phyloP scores from a whole-genome alignment of 2,329 filamentous ascomycete species.

The Fusarium sp. region DNA sequence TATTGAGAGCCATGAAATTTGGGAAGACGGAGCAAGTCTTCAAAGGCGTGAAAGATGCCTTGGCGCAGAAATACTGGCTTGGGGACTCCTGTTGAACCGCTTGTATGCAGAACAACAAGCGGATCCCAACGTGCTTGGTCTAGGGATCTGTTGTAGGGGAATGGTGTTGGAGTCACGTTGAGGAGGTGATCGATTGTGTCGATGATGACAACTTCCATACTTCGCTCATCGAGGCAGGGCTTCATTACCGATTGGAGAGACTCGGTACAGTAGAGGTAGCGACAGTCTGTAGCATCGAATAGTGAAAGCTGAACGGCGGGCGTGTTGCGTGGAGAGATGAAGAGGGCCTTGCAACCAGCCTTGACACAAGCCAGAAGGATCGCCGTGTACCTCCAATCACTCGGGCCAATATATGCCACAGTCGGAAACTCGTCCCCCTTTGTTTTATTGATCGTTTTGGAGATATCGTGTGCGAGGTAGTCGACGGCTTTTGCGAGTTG shows the following conservation, averaged over 20 bases:
- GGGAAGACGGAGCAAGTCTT: fast-evolving
- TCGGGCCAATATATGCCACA: slow-evolving; percentile 1
- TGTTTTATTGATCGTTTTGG: not conserved
- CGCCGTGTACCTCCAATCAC: not conserved
- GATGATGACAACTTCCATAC: not conserved
- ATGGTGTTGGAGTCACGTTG: not conserved
- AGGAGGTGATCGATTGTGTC: not conserved
- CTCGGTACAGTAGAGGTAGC: not conserved
- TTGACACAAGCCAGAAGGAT: not conserved
- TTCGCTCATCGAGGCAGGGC: not conserved
- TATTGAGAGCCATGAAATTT: not conserved
- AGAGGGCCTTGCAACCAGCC: slow-evolving; percentile 1
- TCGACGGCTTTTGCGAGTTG: slow-evolving; percentile 1
- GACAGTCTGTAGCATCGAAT: not conserved
- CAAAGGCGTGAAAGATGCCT: fast-evolving
- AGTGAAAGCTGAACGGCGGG: slow-evolving; percentile 4
- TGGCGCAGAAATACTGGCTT: slow-evolving; percentile 7
- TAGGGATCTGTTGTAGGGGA: not conserved
- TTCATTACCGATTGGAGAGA: fast-evolving
- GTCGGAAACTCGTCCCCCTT: not conserved
- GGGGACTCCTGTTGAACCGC: slow-evolving; percentile 2
- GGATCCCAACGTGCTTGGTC: slow-evolving; percentile 5
- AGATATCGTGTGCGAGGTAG: slow-evolving; percentile 4
- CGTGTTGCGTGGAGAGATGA: not conserved
- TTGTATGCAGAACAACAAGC: slow-evolving; percentile 13